Evolutionary conservation across 768 basidiomycete genomes (phyloP).

Genomic region (Suillus variegatus): DNA sequence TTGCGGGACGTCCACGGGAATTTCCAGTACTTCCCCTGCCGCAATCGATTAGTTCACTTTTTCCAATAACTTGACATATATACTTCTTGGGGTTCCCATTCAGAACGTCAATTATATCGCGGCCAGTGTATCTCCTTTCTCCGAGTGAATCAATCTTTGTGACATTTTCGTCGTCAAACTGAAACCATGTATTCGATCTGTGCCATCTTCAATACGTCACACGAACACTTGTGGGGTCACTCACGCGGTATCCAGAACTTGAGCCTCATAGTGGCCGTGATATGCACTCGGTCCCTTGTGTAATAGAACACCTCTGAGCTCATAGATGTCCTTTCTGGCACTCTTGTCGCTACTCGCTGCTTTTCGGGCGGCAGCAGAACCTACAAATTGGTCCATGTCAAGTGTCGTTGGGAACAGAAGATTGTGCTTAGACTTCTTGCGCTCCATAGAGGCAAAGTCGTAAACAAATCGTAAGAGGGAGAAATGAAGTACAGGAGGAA

Average conservation of each 20-base stretch:
- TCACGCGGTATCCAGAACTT: constrained; percentile 73
- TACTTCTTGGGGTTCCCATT: constrained; percentile 31
- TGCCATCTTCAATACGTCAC: background rate
- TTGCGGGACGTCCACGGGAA: constrained; percentile 41
- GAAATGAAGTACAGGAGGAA: constrained; percentile 91
- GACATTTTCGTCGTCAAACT: constrained; percentile 90
- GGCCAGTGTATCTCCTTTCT: constrained; percentile 38
- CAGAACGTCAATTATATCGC: constrained; percentile 32
- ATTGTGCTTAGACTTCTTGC: constrained; percentile 84
- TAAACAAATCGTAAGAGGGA: constrained; percentile 94
- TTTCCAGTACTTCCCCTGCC: constrained; percentile 30
- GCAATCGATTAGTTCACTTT: constrained; percentile 3
- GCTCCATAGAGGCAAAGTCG: constrained; percentile 72
- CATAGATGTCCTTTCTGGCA: constrained; percentile 53
- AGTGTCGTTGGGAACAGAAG: constrained; percentile 77
- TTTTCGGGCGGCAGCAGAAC: constrained; percentile 24
- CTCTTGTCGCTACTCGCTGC: constrained; percentile 17
- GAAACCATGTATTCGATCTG: constrained; percentile 79
- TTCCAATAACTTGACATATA: constrained; percentile 15
- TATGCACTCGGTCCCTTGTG: constrained; percentile 95
- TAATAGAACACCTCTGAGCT: constrained; percentile 80
- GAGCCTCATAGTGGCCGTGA: constrained; percentile 87
- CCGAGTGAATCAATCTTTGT: constrained; percentile 59
- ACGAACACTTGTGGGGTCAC: constrained; percentile 24
- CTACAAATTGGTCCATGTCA: constrained; percentile 71